A percentile compares a stretch with the other conserved stretches of the same genome.
Evolutionary conservation across 495 filamentous ascomycete species (phyloP).

Genomic region (Hyaloscypha finlandica): DNA sequence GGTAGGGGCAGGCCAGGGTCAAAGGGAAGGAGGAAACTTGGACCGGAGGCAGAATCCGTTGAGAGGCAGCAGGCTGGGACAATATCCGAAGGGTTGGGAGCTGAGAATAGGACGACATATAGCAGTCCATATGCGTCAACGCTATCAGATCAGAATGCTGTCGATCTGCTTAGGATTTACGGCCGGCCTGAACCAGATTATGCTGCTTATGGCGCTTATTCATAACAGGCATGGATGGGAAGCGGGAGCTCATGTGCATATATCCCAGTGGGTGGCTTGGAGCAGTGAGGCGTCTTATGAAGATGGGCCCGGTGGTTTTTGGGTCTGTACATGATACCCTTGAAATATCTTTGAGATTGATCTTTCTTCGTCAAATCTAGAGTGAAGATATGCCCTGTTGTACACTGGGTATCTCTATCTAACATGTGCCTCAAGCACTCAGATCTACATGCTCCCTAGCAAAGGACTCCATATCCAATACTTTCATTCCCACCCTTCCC

Average conservation of each 20-base stretch:
- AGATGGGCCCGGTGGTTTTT: too few species aligned
- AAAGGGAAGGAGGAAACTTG: not conserved
- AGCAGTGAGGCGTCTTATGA: too few species aligned
- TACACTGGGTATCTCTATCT: not conserved
- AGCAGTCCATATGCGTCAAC: constrained; percentile 12
- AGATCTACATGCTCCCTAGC: not conserved
- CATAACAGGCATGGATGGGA: not conserved
- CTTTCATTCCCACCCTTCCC: not conserved
- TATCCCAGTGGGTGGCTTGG: too few species aligned
- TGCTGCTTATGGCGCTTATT: not conserved
- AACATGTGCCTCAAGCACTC: not conserved
- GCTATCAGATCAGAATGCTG: not conserved
- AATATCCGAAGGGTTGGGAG: not conserved
- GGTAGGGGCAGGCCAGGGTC: not conserved
- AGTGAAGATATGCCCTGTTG: not conserved
- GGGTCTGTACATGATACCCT: not conserved
- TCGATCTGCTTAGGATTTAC: not conserved
- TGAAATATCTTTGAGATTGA: not conserved
- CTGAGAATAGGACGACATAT: not conserved
- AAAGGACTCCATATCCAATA: not conserved
- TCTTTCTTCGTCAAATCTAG: not conserved
- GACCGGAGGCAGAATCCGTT: not conserved
- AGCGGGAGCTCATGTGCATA: too few species aligned
- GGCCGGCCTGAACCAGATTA: not conserved
- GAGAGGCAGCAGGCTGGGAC: not conserved